Conservation (phyloP, 1,139 yeast species). For the Arxiozyma slooffiae region DNA sequence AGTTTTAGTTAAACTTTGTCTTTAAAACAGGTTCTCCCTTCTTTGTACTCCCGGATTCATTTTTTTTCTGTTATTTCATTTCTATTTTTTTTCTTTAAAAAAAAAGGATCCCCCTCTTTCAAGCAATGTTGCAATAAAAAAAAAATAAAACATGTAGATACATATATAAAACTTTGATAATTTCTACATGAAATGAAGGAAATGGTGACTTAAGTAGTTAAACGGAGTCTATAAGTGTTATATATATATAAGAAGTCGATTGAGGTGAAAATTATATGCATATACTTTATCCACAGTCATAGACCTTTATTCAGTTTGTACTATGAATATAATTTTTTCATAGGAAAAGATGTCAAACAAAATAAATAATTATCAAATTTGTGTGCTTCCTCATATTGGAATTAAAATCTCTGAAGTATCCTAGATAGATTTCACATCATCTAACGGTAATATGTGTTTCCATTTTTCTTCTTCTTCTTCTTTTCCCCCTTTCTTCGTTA, state of each 20-base stretch:
- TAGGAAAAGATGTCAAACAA: no score
- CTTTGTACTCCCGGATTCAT: not conserved
- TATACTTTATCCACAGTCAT: not conserved
- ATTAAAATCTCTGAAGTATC: not conserved
- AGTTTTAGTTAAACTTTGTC: not conserved
- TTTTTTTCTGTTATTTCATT: not conserved
- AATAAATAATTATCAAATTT: no score
- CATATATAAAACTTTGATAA: not conserved
- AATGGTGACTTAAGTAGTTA: not conserved
- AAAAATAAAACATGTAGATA: not conserved
- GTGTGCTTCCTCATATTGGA: not conserved
- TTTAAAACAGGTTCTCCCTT: not conserved
- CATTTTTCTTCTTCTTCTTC: no score
- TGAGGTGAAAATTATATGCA: not conserved
- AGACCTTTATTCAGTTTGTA: not conserved
- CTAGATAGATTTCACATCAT: not conserved
- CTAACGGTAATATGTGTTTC: no score
- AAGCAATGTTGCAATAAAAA: no score
- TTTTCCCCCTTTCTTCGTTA: not conserved
- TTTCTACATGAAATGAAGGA: not conserved
- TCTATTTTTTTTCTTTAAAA: not conserved
- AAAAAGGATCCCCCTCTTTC: no score
- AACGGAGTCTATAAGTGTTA: no score
- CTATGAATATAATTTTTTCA: no score
- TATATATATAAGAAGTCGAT: no score